phyloP scores from a whole-genome alignment of 2,329 filamentous ascomycete species.

The Hymenotorrendiella dingleyae region DNA sequence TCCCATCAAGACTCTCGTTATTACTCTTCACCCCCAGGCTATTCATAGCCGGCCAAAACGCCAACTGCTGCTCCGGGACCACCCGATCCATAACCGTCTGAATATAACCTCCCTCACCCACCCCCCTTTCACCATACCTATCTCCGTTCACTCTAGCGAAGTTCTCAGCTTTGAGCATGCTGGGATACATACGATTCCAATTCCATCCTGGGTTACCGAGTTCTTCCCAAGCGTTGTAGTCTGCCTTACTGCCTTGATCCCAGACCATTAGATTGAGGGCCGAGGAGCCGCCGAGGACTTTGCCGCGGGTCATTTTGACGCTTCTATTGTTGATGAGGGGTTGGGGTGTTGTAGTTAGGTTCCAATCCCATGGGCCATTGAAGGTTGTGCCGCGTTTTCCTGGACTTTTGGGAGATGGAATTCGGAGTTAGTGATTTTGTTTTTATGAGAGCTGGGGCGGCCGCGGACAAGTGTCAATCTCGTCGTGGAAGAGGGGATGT shows the following conservation, averaged over 20 bases:
- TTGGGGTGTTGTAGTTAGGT: conserved; percentile 34
- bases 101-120: conserved; percentile 34
- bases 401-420: too few species aligned
- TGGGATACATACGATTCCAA: conserved; percentile 32
- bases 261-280: conserved; percentile 29
- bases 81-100: conserved; percentile 36
- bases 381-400: conserved; percentile 32
- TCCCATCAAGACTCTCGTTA: conserved; percentile 42
- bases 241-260: conserved; percentile 16
- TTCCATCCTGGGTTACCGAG: conserved; percentile 39
- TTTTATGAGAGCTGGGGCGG: too few species aligned
- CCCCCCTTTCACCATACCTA: conserved; percentile 25
- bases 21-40: conserved; percentile 38
- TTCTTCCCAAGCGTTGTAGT: conserved; percentile 36
- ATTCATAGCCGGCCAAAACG: conserved; percentile 42
- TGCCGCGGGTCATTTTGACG: conserved; percentile 10
- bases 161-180: conserved; percentile 15
- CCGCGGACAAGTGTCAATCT: too few species aligned
- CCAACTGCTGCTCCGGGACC: conserved; percentile 38
- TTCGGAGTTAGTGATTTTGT: too few species aligned
- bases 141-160: conserved; percentile 2
- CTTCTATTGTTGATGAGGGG: conserved; percentile 22
- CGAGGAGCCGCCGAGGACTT: conserved; percentile 32
- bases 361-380: conserved; percentile 37
- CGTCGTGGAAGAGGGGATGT: too few species aligned